Evolutionary conservation across 176 grass and related monocot genomes (phyloP).

Genomic region (Lolium perenne): DNA sequence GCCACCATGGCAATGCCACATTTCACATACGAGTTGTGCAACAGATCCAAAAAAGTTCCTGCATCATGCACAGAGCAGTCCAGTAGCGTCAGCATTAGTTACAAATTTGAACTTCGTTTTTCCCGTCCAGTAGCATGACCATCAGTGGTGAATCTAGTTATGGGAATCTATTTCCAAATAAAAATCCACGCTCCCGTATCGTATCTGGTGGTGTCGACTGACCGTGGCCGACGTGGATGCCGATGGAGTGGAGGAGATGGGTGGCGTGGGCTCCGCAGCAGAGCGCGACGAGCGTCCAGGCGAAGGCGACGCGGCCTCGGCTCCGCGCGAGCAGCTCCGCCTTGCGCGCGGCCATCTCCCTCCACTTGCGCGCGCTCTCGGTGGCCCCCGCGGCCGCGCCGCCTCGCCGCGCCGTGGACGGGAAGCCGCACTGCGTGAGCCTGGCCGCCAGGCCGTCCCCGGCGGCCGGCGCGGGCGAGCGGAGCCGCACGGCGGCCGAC

Average conservation of each 20-base stretch:
- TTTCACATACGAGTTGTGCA: conserved; percentile 97
- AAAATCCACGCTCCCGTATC: too few species aligned
- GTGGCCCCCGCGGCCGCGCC: conserved; percentile 51
- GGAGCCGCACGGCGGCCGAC: conserved; percentile 78
- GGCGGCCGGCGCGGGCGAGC: conserved; percentile 34
- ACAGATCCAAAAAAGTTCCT: conserved; percentile 70
- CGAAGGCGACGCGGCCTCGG: conserved; percentile 74
- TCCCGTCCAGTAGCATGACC: not conserved
- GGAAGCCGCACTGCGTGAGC: conserved; percentile 83
- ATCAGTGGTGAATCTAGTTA: not conserved
- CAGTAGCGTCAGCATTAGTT: not conserved
- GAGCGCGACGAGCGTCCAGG: conserved; percentile 98
- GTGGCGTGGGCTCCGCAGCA: conserved; percentile 89
- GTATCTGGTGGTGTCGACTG: conserved; percentile 15
- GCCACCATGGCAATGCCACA: conserved; percentile 75
- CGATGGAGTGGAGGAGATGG: conserved; percentile 84
- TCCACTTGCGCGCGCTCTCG: conserved; percentile 90
- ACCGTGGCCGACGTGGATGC: conserved; percentile 89
- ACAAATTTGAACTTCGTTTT: too few species aligned
- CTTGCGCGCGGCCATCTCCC: conserved; percentile 87
- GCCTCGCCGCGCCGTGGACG: conserved; percentile 52
- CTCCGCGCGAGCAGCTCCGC: conserved; percentile 73
- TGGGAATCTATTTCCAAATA: too few species aligned
- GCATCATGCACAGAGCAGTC: conserved; percentile 25
- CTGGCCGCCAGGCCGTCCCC: conserved; percentile 74